Evolutionary conservation across 129 eudicot species (phyloP).

Genomic region (Arctium minus): DNA sequence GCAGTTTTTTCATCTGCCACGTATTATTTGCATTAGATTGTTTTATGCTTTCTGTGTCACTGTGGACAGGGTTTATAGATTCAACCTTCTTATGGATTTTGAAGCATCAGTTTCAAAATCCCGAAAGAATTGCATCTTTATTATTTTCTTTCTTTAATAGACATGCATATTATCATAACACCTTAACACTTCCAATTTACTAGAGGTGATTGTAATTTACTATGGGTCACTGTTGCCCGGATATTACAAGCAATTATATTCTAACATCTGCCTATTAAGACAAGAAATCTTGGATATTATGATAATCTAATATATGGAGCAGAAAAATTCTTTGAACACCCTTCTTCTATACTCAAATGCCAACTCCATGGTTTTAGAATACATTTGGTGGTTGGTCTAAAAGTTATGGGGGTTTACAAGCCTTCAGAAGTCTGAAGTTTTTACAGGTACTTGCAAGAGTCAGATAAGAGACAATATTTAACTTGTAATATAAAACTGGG

Average conservation of each 20-base stretch:
- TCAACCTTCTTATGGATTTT: background rate
- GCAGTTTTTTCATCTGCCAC: background rate
- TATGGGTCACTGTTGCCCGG: background rate
- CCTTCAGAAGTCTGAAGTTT: background rate
- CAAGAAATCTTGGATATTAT: background rate
- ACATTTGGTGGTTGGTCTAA: background rate
- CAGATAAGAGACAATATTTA: background rate
- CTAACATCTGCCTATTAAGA: background rate
- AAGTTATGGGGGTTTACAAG: background rate
- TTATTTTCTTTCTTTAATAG: background rate
- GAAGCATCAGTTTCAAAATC: background rate
- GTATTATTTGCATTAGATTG: background rate
- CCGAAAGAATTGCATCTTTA: background rate
- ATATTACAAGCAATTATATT: background rate
- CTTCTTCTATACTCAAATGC: background rate
- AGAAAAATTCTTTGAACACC: background rate
- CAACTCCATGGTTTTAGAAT: background rate
- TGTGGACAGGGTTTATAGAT: background rate
- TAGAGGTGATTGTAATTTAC: background rate
- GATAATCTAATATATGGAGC: background rate
- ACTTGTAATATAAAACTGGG: background rate
- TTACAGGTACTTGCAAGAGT: background rate
- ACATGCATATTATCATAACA: background rate
- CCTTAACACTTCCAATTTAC: background rate
- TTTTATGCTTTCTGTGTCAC: background rate